These are phyloP conservation scores for Thalia dealbata DNA, from an alignment of 176 grass and related monocot genomes.

Conservation along the genomic window DNA sequence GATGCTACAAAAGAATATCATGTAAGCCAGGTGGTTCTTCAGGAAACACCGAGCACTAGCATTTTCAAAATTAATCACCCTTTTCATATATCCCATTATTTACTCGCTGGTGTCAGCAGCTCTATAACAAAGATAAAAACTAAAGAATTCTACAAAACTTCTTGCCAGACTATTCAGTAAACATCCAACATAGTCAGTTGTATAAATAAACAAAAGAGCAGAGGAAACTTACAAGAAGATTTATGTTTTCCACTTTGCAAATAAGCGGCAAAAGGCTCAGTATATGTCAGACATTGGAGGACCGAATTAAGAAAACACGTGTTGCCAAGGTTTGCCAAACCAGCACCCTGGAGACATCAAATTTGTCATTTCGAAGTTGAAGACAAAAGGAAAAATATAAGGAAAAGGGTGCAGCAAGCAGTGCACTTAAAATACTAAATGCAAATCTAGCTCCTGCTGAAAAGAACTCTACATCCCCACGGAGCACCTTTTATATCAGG, in stretches of 20 bases:
- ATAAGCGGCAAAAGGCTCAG: constrained; percentile 94
- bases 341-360: constrained; percentile 66
- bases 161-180: not conserved
- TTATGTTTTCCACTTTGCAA: constrained; percentile 90
- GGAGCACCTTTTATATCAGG: not conserved
- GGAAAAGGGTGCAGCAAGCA: not conserved
- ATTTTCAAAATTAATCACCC: not conserved
- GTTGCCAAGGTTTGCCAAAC: constrained; percentile 90
- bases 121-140: not conserved
- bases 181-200: not conserved
- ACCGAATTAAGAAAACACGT: constrained; percentile 98
- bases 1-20: not conserved
- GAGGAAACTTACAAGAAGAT: constrained; percentile 59
- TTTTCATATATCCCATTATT: not conserved
- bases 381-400: not conserved
- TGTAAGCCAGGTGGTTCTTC: not conserved
- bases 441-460: too few relatives aligned
- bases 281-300: constrained; percentile 94
- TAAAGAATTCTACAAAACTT: too few relatives aligned
- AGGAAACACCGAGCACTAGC: too few relatives aligned
- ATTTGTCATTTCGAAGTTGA: not conserved
- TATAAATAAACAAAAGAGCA: not conserved
- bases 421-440: not conserved
- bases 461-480: not conserved
- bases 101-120: not conserved